Conservation (phyloP, 164 flowering plant genomes). For the Vitis cinerea region DNA sequence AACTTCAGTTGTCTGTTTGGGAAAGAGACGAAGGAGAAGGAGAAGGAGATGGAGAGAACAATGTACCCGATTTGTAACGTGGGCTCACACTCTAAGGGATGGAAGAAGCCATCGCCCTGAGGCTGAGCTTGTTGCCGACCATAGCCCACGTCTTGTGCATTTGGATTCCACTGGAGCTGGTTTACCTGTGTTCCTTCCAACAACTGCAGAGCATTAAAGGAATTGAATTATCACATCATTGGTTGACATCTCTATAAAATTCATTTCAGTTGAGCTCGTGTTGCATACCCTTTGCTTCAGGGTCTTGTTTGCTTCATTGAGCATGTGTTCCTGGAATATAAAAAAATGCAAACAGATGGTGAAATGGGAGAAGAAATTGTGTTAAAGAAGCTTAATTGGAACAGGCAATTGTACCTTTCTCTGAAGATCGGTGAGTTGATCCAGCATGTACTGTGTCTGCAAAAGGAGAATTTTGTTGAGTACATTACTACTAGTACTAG, state of each 20-base stretch:
- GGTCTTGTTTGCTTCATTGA: constrained; percentile 68
- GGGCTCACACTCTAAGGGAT: constrained; percentile 18
- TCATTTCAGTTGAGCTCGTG: not conserved
- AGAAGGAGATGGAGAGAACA: not conserved
- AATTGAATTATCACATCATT: too few relatives aligned
- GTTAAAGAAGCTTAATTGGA: not conserved
- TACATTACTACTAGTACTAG: too few relatives aligned
- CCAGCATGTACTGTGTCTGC: constrained; percentile 87
- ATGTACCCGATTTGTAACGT: constrained; percentile 17
- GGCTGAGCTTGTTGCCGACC: constrained; percentile 7
- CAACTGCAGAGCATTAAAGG: constrained; percentile 18
- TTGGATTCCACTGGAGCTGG: constrained; percentile 25
- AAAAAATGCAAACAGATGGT: not conserved
- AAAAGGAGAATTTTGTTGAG: not conserved
- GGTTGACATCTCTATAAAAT: too few relatives aligned
- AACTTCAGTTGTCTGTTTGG: not conserved
- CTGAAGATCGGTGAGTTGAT: constrained; percentile 79
- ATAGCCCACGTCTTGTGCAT: constrained; percentile 1
- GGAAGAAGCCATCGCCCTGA: constrained; percentile 12
- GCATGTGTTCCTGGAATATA: constrained; percentile 68
- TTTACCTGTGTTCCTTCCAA: constrained; percentile 34
- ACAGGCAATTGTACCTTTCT: constrained; percentile 44
- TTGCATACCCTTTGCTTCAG: constrained; percentile 69
- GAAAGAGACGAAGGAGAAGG: too few relatives aligned
- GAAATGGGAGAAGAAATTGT: not conserved